Percentiles rank a stretch among this genome's conserved stretches.
These are phyloP conservation scores for Penicillium paxilli DNA, from an alignment of 495 filamentous ascomycete species.

Conservation along the genomic window DNA sequence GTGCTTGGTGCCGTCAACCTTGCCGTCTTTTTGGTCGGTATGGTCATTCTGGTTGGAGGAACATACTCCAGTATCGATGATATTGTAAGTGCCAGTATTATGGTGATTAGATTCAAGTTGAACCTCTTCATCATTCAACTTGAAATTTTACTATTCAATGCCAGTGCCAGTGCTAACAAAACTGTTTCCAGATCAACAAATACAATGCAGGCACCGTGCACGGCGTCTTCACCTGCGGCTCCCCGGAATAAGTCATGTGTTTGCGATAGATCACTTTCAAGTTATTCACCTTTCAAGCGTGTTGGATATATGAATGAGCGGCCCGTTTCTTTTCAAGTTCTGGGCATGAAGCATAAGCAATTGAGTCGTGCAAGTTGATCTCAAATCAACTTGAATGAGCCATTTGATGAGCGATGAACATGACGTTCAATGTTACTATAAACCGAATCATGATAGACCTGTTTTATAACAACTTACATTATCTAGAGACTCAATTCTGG, in stretches of 20 bases:
- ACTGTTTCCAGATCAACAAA: constrained; percentile 31
- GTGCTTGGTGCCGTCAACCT: constrained; percentile 12
- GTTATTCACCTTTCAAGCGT: constrained; percentile 1
- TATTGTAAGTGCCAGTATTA: constrained; percentile 43
- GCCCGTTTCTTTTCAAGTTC: background rate
- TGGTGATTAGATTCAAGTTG: no score
- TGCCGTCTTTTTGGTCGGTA: constrained; percentile 24
- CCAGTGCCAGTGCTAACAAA: background rate
- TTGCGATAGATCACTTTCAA: background rate
- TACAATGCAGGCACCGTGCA: constrained; percentile 40
- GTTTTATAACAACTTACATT: background rate
- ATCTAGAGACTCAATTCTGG: background rate
- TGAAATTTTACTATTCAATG: background rate
- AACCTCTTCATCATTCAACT: background rate
- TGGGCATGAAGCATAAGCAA: constrained; percentile 1
- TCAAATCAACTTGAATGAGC: no score
- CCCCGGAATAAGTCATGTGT: constrained; percentile 10
- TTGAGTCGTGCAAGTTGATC: background rate
- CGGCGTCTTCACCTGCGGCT: constrained; percentile 43
- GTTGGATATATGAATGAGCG: constrained; percentile 2
- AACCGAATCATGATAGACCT: background rate
- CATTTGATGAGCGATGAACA: background rate
- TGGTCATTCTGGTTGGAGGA: constrained; percentile 49
- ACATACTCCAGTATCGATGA: constrained; percentile 54
- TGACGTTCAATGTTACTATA: background rate